Conservation (phyloP, 2,329 filamentous ascomycete genomes). For the Diaporthe destruens region DNA sequence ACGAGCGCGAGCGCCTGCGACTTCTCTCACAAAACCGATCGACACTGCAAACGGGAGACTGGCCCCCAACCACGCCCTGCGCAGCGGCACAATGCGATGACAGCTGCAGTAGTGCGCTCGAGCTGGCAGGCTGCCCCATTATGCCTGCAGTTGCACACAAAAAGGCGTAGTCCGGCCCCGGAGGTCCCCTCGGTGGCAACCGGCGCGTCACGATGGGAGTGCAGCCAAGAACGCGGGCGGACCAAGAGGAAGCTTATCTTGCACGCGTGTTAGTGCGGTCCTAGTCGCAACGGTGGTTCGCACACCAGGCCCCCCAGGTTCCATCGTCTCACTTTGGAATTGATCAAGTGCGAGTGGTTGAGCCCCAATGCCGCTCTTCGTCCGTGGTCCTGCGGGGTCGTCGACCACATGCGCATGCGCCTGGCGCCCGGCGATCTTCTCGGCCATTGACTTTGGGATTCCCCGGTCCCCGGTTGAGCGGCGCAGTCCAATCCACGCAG, state of each 20-base stretch:
- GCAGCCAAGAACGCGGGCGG: constrained; percentile 12
- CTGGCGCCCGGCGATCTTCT: neutral
- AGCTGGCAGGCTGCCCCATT: constrained; percentile 5
- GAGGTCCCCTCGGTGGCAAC: neutral
- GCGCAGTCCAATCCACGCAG: constrained; percentile 4
- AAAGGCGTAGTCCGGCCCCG: no score
- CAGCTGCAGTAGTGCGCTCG: constrained; percentile 22
- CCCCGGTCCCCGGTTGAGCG: neutral
- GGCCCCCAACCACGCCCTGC: constrained; percentile 27
- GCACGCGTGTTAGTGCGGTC: constrained; percentile 15
- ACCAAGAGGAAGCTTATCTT: constrained; percentile 29
- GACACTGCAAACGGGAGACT: constrained; percentile 32
- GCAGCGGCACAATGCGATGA: constrained; percentile 15
- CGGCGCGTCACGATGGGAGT: neutral
- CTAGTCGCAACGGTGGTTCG: constrained; percentile 33
- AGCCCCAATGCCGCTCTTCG: neutral
- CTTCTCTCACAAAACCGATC: neutral
- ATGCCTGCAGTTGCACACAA: no score
- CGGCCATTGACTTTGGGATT: constrained; percentile 4
- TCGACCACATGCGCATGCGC: neutral
- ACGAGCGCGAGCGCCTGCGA: no score
- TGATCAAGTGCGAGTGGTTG: neutral
- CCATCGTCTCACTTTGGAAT: neutral
- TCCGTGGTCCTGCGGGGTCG: neutral
- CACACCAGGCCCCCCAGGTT: constrained; percentile 6